These are phyloP conservation scores for Phytophthora hybrid DNA, from an alignment of 352 stramenopile species.

Conservation along the genomic window DNA sequence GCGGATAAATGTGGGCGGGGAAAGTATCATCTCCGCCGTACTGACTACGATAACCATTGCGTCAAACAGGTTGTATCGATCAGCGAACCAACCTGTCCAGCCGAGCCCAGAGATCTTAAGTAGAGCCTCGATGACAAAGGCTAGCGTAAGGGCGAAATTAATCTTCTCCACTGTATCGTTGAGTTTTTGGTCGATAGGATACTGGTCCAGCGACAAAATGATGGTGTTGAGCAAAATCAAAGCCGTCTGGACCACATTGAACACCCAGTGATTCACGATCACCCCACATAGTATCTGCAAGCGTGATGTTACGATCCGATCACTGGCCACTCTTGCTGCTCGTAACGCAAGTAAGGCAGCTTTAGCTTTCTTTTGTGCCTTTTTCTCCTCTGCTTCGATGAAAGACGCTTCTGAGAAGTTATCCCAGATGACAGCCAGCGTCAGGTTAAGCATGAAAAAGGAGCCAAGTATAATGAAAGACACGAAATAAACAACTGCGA, in stretches of 20 bases:
- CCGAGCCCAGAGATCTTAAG: slow-evolving; percentile 86
- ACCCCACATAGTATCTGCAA: slow-evolving; percentile 23
- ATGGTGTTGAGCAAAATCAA: slow-evolving; percentile 90
- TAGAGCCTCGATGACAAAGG: slow-evolving; percentile 60
- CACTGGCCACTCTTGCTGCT: slow-evolving; percentile 1
- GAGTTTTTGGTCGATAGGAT: slow-evolving; percentile 58
- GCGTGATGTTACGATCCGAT: slow-evolving; percentile 16
- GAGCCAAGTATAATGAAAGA: slow-evolving; percentile 90
- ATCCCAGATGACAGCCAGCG: slow-evolving; percentile 91
- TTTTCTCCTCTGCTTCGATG: slow-evolving; percentile 63
- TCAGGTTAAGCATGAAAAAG: slow-evolving; percentile 93
- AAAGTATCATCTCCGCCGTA: slow-evolving; percentile 52
- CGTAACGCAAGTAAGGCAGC: slow-evolving; percentile 25
- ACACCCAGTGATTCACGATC: slow-evolving; percentile 62
- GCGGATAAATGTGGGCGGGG: slow-evolving; percentile 49
- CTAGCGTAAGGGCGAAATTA: slow-evolving; percentile 66
- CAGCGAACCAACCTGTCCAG: slow-evolving; percentile 50
- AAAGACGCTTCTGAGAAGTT: slow-evolving; percentile 76
- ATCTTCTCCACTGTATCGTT: slow-evolving; percentile 59
- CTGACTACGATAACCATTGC: slow-evolving; percentile 60
- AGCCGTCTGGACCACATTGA: slow-evolving; percentile 56
- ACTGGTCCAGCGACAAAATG: slow-evolving; percentile 84
- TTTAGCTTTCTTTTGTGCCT: slow-evolving; percentile 41
- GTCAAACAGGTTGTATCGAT: slow-evolving; percentile 89
- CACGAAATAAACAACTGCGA: slow-evolving; percentile 85